Conservation (phyloP, 768 basidiomycete species). For the Trametes elegans region DNA sequence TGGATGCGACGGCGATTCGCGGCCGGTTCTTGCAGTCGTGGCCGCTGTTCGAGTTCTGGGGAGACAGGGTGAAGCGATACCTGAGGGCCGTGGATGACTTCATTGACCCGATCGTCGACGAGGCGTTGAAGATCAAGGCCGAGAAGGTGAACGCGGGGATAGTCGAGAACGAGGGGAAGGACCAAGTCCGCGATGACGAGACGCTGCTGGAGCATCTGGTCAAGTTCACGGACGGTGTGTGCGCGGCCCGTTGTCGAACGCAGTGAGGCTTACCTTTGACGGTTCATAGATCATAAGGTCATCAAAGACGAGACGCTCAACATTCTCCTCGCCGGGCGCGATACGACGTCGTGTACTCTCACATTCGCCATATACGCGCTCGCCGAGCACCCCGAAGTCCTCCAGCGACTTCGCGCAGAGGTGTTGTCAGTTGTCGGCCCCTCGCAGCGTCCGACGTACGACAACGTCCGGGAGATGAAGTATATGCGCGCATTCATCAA, state of each 20-base stretch:
- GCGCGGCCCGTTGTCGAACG: background rate
- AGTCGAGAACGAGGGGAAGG: background rate
- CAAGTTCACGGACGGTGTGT: slow-evolving; percentile 50
- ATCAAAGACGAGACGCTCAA: slow-evolving; percentile 56
- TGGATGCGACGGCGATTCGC: slow-evolving; percentile 40
- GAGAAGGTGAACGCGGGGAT: slow-evolving; percentile 13
- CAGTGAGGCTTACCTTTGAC: background rate
- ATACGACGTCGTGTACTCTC: slow-evolving; percentile 51
- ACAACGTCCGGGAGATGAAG: slow-evolving; percentile 56
- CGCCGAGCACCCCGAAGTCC: slow-evolving; percentile 47
- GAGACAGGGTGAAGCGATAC: slow-evolving; percentile 43
- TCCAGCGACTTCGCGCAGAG: slow-evolving; percentile 48
- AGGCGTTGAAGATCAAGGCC: slow-evolving; percentile 42
- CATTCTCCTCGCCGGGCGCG: slow-evolving; percentile 55
- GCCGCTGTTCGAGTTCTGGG: slow-evolving; percentile 53
- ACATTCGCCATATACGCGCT: slow-evolving; percentile 57
- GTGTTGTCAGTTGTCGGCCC: slow-evolving; percentile 45
- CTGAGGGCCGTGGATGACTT: slow-evolving; percentile 50
- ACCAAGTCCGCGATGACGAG: slow-evolving; percentile 27
- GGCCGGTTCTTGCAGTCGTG: slow-evolving; percentile 42
- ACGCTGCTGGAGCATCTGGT: slow-evolving; percentile 46
- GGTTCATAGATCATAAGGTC: slow-evolving; percentile 36
- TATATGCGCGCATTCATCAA: slow-evolving; percentile 59
- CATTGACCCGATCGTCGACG: slow-evolving; percentile 50
- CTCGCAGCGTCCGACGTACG: slow-evolving; percentile 45